phyloP scores from a whole-genome alignment of 352 stramenopile species.

The Pythium oligandrum region DNA sequence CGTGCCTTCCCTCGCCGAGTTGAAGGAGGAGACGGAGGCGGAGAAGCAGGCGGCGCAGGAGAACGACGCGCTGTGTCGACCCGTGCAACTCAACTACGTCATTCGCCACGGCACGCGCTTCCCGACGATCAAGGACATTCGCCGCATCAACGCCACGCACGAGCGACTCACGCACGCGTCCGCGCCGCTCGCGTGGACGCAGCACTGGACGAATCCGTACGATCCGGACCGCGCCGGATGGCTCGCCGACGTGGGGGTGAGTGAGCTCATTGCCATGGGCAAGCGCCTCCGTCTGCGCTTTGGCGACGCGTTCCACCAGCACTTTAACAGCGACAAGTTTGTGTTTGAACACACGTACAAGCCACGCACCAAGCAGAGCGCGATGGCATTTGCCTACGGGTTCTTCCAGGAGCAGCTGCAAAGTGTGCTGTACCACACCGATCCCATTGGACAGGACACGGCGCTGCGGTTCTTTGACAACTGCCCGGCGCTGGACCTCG shows the following conservation, averaged over 20 bases:
- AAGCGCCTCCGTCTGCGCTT: constrained; percentile 46
- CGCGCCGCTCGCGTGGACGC: constrained; percentile 23
- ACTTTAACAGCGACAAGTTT: constrained; percentile 34
- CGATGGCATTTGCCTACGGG: constrained; percentile 63
- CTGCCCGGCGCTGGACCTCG: constrained; percentile 51
- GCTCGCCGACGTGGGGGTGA: constrained; percentile 50
- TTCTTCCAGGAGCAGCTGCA: constrained; percentile 57
- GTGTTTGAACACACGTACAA: constrained; percentile 83
- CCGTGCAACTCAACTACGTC: constrained; percentile 72
- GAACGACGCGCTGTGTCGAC: constrained; percentile 24
- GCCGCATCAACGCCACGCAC: constrained; percentile 37
- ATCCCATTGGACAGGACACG: constrained; percentile 48
- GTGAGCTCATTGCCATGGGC: constrained; percentile 59
- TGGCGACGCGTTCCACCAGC: constrained; percentile 12
- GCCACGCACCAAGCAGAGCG: constrained; percentile 70
- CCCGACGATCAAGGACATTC: constrained; percentile 78
- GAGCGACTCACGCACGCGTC: constrained; percentile 20
- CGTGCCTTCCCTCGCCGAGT: constrained; percentile 9
- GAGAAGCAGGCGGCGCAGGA: neutral
- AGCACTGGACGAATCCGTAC: constrained; percentile 52
- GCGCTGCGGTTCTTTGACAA: constrained; percentile 83
- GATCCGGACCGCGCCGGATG: constrained; percentile 33
- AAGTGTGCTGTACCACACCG: constrained; percentile 48
- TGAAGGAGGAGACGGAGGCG: constrained; percentile 1
- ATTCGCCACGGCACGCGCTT: constrained; percentile 76